Evolutionary conservation across 148 eudicot species (phyloP).

Genomic region (Nepenthes mirabilis): DNA sequence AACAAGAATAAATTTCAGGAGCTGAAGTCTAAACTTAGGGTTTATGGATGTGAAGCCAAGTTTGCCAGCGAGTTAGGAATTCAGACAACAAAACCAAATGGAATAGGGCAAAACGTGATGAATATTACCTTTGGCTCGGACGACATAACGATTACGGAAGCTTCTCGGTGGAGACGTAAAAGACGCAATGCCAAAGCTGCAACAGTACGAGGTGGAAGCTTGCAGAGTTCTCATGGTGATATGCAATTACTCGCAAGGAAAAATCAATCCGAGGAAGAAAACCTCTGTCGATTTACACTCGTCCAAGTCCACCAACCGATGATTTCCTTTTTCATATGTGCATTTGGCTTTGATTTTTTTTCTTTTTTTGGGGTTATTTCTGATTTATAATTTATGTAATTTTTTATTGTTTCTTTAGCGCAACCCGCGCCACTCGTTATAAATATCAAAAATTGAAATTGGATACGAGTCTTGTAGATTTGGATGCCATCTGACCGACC

Average conservation of each 20-base stretch:
- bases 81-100: background rate
- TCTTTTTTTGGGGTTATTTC: background rate
- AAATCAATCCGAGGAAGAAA: too few relatives aligned
- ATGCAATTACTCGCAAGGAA: too few relatives aligned
- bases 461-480: background rate
- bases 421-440: slow-evolving; percentile 25
- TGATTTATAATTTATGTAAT: background rate
- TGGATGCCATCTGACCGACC: background rate
- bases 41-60: background rate
- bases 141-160: slow-evolving; percentile 16
- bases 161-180: slow-evolving; percentile 15
- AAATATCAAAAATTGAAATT: background rate
- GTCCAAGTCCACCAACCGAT: too few relatives aligned
- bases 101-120: background rate
- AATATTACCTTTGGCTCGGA: slow-evolving; percentile 35
- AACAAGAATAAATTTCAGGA: too few relatives aligned
- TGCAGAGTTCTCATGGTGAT: slow-evolving; percentile 44
- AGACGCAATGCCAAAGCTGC: slow-evolving; percentile 31
- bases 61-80: background rate
- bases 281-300: too few relatives aligned
- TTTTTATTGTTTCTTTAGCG: slow-evolving; percentile 1
- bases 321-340: too few relatives aligned
- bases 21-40: background rate
- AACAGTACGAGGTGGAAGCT: slow-evolving; percentile 43
- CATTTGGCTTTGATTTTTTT: background rate